Percentiles rank a stretch among this genome's conserved stretches.
Evolutionary conservation across 306 rosid genomes (phyloP).

Genomic region (Gastrolobium villosum): DNA sequence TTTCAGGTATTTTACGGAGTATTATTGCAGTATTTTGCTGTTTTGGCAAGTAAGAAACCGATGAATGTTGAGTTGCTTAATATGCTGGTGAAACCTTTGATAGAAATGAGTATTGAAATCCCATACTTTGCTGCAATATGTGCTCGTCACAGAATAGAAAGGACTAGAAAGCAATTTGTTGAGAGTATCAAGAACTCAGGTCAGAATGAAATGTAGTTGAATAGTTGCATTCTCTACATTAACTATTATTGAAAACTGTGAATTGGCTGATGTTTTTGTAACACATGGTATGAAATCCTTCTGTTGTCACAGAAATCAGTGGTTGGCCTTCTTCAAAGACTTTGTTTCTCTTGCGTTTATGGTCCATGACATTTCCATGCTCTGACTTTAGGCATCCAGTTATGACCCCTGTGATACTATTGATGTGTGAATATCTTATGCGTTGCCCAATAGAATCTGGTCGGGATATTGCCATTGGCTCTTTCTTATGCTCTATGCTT

Average conservation of each 20-base stretch:
- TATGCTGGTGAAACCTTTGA: slow-evolving; percentile 82
- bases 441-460: slow-evolving; percentile 83
- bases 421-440: slow-evolving; percentile 90
- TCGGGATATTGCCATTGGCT: slow-evolving; percentile 83
- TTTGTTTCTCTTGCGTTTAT: slow-evolving; percentile 84
- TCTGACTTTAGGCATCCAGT: slow-evolving; percentile 94
- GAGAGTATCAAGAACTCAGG: slow-evolving; percentile 77
- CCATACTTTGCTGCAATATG: slow-evolving; percentile 96
- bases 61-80: slow-evolving; percentile 74
- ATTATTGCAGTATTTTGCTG: slow-evolving; percentile 91
- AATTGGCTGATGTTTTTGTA: slow-evolving; percentile 37
- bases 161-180: slow-evolving; percentile 72
- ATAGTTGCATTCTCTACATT: slow-evolving; percentile 21
- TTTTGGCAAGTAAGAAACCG: slow-evolving; percentile 73
- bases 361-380: slow-evolving; percentile 92
- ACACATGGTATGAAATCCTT: slow-evolving; percentile 32
- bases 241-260: slow-evolving; percentile 1
- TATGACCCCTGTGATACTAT: slow-evolving; percentile 78
- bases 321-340: slow-evolving; percentile 92
- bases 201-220: slow-evolving; percentile 43
- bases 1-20: slow-evolving; percentile 92
- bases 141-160: slow-evolving; percentile 89
- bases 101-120: slow-evolving; percentile 88
- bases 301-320: slow-evolving; percentile 71
- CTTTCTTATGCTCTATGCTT: slow-evolving; percentile 89